Percentiles rank a stretch among this genome's conserved stretches.
These are phyloP conservation scores for Fusarium piperis DNA, from an alignment of 2,329 filamentous ascomycete species.

Conservation along the genomic window DNA sequence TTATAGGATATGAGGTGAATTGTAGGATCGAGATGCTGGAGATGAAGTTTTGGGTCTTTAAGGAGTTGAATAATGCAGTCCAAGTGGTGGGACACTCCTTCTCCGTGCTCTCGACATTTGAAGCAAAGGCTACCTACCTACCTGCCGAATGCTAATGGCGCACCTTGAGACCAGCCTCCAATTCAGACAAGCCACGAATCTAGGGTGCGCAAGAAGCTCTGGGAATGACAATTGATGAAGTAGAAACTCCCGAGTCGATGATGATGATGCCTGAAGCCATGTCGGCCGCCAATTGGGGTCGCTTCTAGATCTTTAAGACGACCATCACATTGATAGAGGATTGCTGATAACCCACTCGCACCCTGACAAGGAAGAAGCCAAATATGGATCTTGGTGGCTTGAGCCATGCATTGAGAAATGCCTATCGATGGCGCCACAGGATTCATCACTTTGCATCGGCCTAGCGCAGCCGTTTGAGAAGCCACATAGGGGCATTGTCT, in stretches of 20 bases:
- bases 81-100: neutral
- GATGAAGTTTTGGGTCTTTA: neutral
- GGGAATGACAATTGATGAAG: neutral
- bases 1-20: neutral
- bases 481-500: neutral
- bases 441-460: neutral
- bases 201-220: neutral
- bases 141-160: neutral
- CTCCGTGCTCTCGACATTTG: neutral
- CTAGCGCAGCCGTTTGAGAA: neutral
- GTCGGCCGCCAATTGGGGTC: neutral
- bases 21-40: neutral
- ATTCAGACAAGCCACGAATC: neutral
- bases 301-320: neutral
- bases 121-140: neutral
- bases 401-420: neutral
- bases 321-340: neutral
- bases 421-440: neutral
- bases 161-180: neutral
- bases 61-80: neutral
- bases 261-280: neutral
- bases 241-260: no score
- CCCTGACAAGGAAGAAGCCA: neutral
- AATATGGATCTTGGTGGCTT: neutral
- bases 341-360: no score